Conservation (phyloP, 371 early-diverging fungal genomes). For the Amoeboaphelidium occidentale region DNA sequence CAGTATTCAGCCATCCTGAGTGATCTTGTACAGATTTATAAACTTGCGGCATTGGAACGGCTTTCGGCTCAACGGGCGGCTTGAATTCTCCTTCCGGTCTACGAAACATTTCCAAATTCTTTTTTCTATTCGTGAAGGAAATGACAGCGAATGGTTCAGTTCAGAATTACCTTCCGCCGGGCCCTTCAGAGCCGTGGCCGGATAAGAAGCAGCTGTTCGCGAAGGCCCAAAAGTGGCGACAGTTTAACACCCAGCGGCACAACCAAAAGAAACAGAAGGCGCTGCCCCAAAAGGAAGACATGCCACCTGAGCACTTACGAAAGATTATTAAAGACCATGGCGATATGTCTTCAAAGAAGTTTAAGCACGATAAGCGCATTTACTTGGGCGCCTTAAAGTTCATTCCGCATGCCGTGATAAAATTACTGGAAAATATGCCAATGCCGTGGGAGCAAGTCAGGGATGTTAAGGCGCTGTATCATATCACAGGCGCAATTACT, state of each 20-base stretch:
- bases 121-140: too few species aligned
- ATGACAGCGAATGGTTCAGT: too few species aligned
- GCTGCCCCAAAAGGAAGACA: conserved; percentile 46
- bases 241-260: conserved; percentile 69
- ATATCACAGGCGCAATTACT: conserved; percentile 93
- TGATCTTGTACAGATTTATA: too few species aligned
- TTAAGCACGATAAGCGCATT: conserved; percentile 81
- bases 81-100: too few species aligned
- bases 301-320: conserved; percentile 91
- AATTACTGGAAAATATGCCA: conserved; percentile 94
- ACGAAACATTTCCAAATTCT: too few species aligned
- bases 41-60: too few species aligned
- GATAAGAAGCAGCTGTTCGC: conserved; percentile 38
- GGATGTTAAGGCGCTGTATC: conserved; percentile 90
- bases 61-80: too few species aligned
- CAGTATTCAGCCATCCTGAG: too few species aligned
- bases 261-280: conserved; percentile 45
- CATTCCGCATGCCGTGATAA: conserved; percentile 93
- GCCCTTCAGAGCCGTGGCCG: too few species aligned
- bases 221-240: conserved; percentile 68
- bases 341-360: conserved; percentile 94
- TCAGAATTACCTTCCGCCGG: too few species aligned
- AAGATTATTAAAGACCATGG: conserved; percentile 90
- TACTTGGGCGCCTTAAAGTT: conserved; percentile 94
- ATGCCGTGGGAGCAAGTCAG: conserved; percentile 98